Base-by-base conservation (phyloP, 768 basidiomycete genomes). In the Mrakia gelida region DNA sequence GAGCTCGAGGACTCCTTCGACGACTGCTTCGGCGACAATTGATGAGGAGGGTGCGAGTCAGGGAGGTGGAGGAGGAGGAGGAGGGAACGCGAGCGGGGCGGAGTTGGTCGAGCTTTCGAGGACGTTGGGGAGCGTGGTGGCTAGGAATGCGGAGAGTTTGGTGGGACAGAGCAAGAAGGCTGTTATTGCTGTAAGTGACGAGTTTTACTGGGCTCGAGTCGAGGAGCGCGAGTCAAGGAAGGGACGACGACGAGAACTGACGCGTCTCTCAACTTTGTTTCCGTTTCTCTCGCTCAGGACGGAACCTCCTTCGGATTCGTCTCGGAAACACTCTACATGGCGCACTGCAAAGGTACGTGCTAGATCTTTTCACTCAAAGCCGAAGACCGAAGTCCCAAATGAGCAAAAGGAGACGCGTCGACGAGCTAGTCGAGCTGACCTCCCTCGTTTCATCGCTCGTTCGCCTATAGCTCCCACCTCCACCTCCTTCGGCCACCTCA, bases 281-380 rank as follows among this genome's bases (percentile, higher is more conserved):
- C 45, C 34, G 2, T 56, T 10, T 49, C 15, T 23, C 63, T 59
- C 38, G 38, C 38, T 38, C 78, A 85, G 84, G 94, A 96, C 81
- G 94, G 95, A 16, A 90, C 92, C 63, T 91, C 92, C 76, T 86
- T 87, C 4, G 93, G 94, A 4, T 95, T 95, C 82, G 88, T 96
- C 34, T 83, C 86, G 23, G 88, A 90, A 8, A 91, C 89, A 9
- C 78, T 79, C 10, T 71, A 75, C 34, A 84, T 95, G 43, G 84
- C 85, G 30, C 88, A 90, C 80, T 92, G 11, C 90, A 91, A 4
- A 89, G 59, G 59, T 59, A 18, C 7, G 59, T 28, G 8, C 10
- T 23, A 6, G 2, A 10, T 21, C 3, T 52, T 52, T 10, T 11
- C 11, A 45, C 45, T 11, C 11, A 45, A 18, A 18, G 15, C 49